Base-by-base conservation (phyloP, 148 eudicot species). In the Selenicereus undatus region DNA sequence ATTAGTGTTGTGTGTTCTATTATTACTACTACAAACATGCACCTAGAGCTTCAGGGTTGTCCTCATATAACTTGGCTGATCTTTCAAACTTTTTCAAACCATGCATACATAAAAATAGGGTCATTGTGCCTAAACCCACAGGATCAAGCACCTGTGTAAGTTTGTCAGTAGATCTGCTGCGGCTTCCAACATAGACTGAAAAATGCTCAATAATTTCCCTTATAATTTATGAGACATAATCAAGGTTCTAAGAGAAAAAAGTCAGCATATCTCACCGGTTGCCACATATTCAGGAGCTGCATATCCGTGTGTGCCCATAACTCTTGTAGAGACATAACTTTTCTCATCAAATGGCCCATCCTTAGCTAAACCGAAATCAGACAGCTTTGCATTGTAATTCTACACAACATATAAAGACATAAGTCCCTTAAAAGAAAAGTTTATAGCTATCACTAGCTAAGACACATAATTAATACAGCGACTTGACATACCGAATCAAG, bases 311-410 rank as follows among this genome's bases (percentile, higher is more conserved):
- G 88, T 86, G 39, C 94, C 98, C 91, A 94, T 89, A 26, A 94
- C 90, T 87, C 94, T 84, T n/a, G 98, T 92, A 42, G 94, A 92
- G 43, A 94, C 98, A 73, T 94, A 89, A 80, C 93, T 87, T 84
- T 86, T 83, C 51, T 90, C 94, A 84, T 85, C 94, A 48, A 20
- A 73, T 45, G 94, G 97, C 2, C 94, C 97, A 80, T 92, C 97
- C 86, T 89, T 92, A 16, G 98, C 98, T 87, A 94, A 86, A 84
- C 97, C 98, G 45, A 94, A 94, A 88, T 92, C 98, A 39, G 98
- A 94, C 43, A 94, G 97, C 85, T 92, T 94, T 18, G 94, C 97
- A 71, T 89, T 89, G 66, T 84, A 92, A 75, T 89, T 80, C 98
- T 94, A 85, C 77, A 81, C 9, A 71, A 68, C 39, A 81, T 9